Base-by-base conservation (phyloP, 2,329 filamentous ascomycete genomes). In the Colletotrichum paranaense region DNA sequence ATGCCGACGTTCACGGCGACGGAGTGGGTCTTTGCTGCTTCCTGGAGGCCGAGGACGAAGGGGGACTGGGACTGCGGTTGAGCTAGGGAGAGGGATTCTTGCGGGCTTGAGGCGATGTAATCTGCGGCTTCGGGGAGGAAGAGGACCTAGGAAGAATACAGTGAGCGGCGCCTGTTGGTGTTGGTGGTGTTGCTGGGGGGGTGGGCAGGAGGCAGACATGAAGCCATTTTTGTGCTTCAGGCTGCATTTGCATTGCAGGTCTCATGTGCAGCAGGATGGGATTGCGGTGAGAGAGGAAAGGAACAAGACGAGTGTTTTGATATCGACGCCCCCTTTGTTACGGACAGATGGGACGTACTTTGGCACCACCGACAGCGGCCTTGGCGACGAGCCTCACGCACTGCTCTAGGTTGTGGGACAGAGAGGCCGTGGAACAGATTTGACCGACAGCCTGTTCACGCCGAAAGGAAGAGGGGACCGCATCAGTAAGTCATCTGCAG, bases 51-150 rank as follows among this genome's bases (percentile, higher is more conserved):
- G 0, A 88, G 84, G 14, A 98, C 92, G 81, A 98, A 98, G 32
- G 90, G 88, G 14, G 91, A 94, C 26, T 87, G 85, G 2, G 87
- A 81, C 52, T 92, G 89, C 3, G 95, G 88, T 71, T 88, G 89
- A 75, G 91, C 95, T 11, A 98, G 91, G 5, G 90, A 87, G 9
- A 95, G 83, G 0, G 92, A 93, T 78, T 95, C 92, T 12, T 89
- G 82, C 2, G 92, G 86, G 0, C 91, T 92, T 1, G 88, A 86
- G 24, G 91, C 93, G 78, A 98, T 95, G 86, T 98, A 98, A 84
- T 98, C 95, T 69, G 91, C 91, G 28, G 96, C 96, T 88, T 98
- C 96, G 14, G 96, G 96, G 66, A 98, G 92, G 85, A 98, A 98
- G 62, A 98, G 89, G 22, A 93, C 91, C 90, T 94, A 75, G 62